A percentile compares a stretch with the other conserved stretches of the same genome.
These are phyloP conservation scores for Penicillium italicum DNA, from an alignment of 2,329 filamentous ascomycete genomes.

Conservation along the genomic window DNA sequence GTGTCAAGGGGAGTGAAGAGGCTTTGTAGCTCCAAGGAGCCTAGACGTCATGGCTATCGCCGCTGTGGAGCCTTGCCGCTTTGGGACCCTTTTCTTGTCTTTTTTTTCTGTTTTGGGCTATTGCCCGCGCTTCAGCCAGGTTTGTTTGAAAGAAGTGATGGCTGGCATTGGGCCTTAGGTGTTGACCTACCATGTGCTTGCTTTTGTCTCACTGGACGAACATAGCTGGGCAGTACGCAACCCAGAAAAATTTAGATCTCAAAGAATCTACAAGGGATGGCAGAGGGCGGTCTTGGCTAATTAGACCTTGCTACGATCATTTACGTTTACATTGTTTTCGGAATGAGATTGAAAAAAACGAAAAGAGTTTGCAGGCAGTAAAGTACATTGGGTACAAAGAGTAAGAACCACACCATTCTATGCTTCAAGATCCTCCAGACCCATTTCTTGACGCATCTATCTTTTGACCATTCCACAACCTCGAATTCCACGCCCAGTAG, in stretches of 20 bases:
- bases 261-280: too few species aligned
- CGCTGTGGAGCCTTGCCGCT: constrained; percentile 20
- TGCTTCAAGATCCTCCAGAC: constrained; percentile 42
- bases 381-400: constrained; percentile 48
- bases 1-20: neutral
- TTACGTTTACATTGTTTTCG: too few species aligned
- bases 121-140: neutral
- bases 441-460: constrained; percentile 45
- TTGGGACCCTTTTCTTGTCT: neutral
- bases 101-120: neutral
- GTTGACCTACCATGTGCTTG: neutral
- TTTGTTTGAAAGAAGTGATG: neutral
- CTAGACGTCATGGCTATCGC: constrained; percentile 21
- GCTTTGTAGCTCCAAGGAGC: constrained; percentile 11
- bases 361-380: constrained; percentile 47
- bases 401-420: constrained; percentile 41
- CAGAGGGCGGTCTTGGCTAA: neutral
- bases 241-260: too few species aligned
- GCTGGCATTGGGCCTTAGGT: too few species aligned
- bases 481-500: constrained; percentile 28
- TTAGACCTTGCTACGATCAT: too few species aligned
- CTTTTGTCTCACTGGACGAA: neutral
- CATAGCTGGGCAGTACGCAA: neutral
- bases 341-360: too few species aligned
- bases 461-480: constrained; percentile 38